Evolutionary conservation across 2,329 filamentous ascomycete species (phyloP).

Genomic region (Aspergillus hortae): DNA sequence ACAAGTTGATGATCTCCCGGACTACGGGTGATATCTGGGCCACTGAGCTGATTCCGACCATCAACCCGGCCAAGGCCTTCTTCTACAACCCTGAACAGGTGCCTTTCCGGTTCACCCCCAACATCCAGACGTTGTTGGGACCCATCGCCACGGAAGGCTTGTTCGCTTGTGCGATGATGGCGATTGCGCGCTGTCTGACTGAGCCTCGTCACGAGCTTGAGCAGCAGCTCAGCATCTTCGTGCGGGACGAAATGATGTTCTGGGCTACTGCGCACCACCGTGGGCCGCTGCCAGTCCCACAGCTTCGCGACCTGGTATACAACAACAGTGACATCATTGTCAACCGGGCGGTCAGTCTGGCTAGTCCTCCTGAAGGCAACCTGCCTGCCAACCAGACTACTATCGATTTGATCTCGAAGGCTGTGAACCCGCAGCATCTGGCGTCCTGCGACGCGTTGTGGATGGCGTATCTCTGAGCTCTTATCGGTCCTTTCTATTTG

Average conservation of each 20-base stretch:
- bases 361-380: slow-evolving; percentile 70
- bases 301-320: slow-evolving; percentile 75
- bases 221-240: slow-evolving; percentile 89
- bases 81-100: slow-evolving; percentile 96
- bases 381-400: slow-evolving; percentile 95
- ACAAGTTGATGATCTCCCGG: slow-evolving; percentile 89
- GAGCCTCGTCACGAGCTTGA: slow-evolving; percentile 82
- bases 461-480: slow-evolving; percentile 82
- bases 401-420: slow-evolving; percentile 88
- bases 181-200: slow-evolving; percentile 88
- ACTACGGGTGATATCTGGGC: slow-evolving; percentile 93
- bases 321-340: slow-evolving; percentile 87
- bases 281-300: slow-evolving; percentile 58
- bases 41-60: slow-evolving; percentile 85
- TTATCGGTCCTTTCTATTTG: slow-evolving; percentile 5
- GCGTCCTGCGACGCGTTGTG: slow-evolving; percentile 87
- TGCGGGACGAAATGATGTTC: slow-evolving; percentile 95
- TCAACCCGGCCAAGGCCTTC: slow-evolving; percentile 77
- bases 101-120: slow-evolving; percentile 94
- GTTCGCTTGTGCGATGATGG: slow-evolving; percentile 93
- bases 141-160: slow-evolving; percentile 94
- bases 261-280: slow-evolving; percentile 87
- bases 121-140: slow-evolving; percentile 93
- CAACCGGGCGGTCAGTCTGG: slow-evolving; percentile 81
- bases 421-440: slow-evolving; percentile 87